Evolutionary conservation across 2,329 filamentous ascomycete species (phyloP).

Genomic region (Sporothrix curviconia): DNA sequence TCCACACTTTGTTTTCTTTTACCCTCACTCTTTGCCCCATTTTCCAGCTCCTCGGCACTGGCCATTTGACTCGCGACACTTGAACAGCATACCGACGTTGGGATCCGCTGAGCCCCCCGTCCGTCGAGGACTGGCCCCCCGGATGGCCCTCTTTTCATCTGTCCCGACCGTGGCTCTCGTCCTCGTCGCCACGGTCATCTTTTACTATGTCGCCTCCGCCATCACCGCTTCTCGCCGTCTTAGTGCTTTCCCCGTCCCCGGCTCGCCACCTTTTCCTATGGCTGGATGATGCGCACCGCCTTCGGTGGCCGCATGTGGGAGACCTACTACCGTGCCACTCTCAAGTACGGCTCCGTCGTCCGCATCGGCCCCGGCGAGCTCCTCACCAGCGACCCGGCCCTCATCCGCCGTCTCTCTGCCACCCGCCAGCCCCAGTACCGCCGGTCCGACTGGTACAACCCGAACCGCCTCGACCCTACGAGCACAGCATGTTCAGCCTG

Average conservation of each 20-base stretch:
- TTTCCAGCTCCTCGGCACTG: no score
- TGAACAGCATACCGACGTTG: no score
- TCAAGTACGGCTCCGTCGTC: conserved; percentile 25
- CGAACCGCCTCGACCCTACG: conserved; percentile 41
- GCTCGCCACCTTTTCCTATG: conserved; percentile 28
- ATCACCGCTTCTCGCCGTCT: conserved; percentile 21
- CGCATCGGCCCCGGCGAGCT: conserved; percentile 33
- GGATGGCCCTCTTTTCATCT: conserved; percentile 7
- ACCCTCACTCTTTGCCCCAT: no score
- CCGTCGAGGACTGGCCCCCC: no score
- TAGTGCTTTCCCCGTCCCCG: conserved; percentile 24
- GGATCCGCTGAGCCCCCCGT: no score
- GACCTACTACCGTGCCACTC: conserved; percentile 20
- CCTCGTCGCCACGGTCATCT: background rate
- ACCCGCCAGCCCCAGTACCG: conserved; percentile 25
- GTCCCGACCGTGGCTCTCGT: background rate
- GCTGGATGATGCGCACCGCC: conserved; percentile 25
- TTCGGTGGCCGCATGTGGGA: conserved; percentile 22
- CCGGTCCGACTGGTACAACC: conserved; percentile 35
- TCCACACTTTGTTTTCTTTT: no score
- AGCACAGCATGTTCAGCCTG: conserved; percentile 43
- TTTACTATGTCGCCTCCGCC: conserved; percentile 18
- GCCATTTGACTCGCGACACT: no score
- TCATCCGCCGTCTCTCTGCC: conserved; percentile 26
- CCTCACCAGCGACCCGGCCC: conserved; percentile 28